phyloP scores from a whole-genome alignment of 306 rosid species.

The Astragalus glycyphyllos region DNA sequence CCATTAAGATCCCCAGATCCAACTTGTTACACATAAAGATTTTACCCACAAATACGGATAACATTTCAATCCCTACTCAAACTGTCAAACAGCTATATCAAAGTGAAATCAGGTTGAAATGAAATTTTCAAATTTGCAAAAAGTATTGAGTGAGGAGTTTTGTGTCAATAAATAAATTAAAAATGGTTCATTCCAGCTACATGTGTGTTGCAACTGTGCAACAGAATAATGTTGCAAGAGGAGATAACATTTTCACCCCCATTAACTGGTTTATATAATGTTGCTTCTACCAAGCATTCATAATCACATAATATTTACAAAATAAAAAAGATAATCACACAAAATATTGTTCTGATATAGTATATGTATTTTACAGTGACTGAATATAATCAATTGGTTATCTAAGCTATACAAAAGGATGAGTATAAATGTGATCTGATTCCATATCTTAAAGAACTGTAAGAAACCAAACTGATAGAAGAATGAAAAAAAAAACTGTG shows the following conservation, averaged over 20 bases:
- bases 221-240: neutral
- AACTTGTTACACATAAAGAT: too few species aligned
- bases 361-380: slow-evolving; percentile 36
- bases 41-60: too few species aligned
- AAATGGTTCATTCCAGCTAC: neutral
- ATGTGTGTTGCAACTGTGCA: neutral
- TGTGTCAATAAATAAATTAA: neutral
- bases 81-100: too few species aligned
- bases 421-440: slow-evolving; percentile 7
- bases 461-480: slow-evolving; percentile 37
- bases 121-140: too few species aligned
- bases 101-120: too few species aligned
- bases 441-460: slow-evolving; percentile 3
- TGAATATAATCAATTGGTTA: neutral
- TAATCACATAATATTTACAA: slow-evolving; percentile 8
- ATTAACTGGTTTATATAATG: neutral
- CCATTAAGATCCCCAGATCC: too few species aligned
- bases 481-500: slow-evolving; percentile 8
- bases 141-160: too few species aligned
- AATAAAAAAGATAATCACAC: slow-evolving; percentile 14
- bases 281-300: slow-evolving; percentile 11
- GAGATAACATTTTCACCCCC: neutral
- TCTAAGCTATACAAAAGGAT: slow-evolving; percentile 37
- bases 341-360: slow-evolving; percentile 13
- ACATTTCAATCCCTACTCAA: too few species aligned